These are phyloP conservation scores for Zalaria sp. DNA, from an alignment of 2,329 filamentous ascomycete species.

Conservation along the genomic window DNA sequence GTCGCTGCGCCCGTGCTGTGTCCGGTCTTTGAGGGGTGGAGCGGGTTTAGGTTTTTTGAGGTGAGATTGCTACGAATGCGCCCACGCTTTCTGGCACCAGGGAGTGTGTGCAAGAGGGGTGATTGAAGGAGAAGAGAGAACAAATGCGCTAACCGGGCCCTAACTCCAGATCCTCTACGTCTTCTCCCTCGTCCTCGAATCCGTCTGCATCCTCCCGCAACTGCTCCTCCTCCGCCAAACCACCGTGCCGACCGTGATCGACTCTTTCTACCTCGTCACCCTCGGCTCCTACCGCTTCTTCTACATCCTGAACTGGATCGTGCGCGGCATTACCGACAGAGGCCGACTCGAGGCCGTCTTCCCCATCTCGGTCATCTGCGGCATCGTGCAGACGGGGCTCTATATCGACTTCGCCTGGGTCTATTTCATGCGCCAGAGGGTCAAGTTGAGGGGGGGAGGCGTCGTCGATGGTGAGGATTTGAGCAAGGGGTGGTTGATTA, in stretches of 20 bases:
- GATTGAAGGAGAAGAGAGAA: neutral
- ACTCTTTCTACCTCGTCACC: slow-evolving; percentile 86
- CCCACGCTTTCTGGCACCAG: too few relatives aligned
- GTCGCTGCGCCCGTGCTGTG: slow-evolving; percentile 58
- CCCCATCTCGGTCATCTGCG: slow-evolving; percentile 67
- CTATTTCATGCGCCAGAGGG: slow-evolving; percentile 82
- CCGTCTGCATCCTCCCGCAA: slow-evolving; percentile 79
- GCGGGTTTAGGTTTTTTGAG: slow-evolving; percentile 11
- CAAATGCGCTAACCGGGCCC: neutral
- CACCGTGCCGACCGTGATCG: slow-evolving; percentile 88
- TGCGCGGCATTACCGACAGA: slow-evolving; percentile 43
- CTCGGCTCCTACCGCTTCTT: slow-evolving; percentile 78
- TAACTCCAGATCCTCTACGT: slow-evolving; percentile 61
- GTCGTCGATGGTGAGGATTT: slow-evolving; percentile 85
- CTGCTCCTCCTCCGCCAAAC: slow-evolving; percentile 85
- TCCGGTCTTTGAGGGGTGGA: slow-evolving; percentile 44
- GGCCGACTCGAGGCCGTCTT: slow-evolving; percentile 34
- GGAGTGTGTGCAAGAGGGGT: too few relatives aligned
- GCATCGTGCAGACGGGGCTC: slow-evolving; percentile 74
- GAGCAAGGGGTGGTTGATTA: slow-evolving; percentile 70
- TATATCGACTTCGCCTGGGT: slow-evolving; percentile 96
- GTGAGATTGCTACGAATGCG: slow-evolving; percentile 4
- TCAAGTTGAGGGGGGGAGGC: slow-evolving; percentile 80
- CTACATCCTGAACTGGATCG: slow-evolving; percentile 87
- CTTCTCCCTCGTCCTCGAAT: slow-evolving; percentile 86